Evolutionary conservation across 2,329 filamentous ascomycete genomes (phyloP), one percentile per base, ranked within the genome.

Genomic region (Neonectria magnoliae): DNA sequence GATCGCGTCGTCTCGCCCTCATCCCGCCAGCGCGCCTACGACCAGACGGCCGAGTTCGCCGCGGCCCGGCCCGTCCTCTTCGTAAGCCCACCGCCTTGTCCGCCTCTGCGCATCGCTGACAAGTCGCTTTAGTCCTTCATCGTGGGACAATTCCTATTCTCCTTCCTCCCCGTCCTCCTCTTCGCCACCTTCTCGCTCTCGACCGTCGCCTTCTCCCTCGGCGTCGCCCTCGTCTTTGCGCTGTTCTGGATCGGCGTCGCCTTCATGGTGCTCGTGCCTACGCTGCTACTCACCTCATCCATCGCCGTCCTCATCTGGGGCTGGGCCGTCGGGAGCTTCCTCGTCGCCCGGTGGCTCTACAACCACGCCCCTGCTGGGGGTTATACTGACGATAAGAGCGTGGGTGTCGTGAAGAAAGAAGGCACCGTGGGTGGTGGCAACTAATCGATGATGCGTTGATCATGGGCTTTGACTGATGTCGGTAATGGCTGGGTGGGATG

Each of bases 171-270:
- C 1, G 72, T 94, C 63, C 78, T 89, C 44, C 80, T 94, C 67
- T 95, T 96, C 81, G 68, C 85, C 60, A 81, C 86, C 70, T 93
- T 94, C 81, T 83, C 85, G 60, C 70, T 90, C 44, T 88, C 87
- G 42, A 86, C 90, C 64, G 78, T 90, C 67, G 77, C 89, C 66
- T 85, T 93, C 76, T 86, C 90, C 16, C 75, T 92, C 44, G 79
- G 89, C 45, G 83, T 84, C 31, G 90, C 89, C 13, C 73, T 92
- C 42, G 72, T 89, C 60, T 92, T 93, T 81, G 86, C 87, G 1
- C 83, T 91, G 52, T 89, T 91, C 81, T 90, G 88, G 82, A 84
- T 89, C 57, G 87, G 89, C 55, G 77, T 93, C 48, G 91, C 90
- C 2, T 80, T 92, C 11, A 76, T 93, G 52, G 75, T 94, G 44